Percentiles rank a stretch among this genome's conserved stretches.
phyloP scores from a whole-genome alignment of 1,284 basidiomycete species.

The Boletus smithii region DNA sequence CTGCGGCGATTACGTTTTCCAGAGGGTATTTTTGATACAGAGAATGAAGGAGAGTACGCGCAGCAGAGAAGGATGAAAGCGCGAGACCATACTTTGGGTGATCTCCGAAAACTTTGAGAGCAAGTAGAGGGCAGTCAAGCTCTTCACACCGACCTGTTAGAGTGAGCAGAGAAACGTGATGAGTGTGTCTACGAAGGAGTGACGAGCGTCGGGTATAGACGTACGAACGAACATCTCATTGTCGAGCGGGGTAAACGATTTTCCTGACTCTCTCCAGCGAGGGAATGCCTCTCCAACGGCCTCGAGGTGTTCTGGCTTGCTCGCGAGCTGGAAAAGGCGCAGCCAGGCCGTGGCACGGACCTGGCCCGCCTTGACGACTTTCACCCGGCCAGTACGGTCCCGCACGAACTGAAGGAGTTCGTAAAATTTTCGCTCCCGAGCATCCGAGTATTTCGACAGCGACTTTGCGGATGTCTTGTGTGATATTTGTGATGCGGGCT shows the following conservation, averaged over 20 bases:
- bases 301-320: constrained; percentile 44
- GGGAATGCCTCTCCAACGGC: constrained; percentile 45
- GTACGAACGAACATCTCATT: constrained; percentile 48
- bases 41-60: constrained; percentile 50
- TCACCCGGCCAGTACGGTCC: constrained; percentile 30
- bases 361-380: constrained; percentile 29
- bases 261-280: constrained; percentile 44
- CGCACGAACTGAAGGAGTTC: constrained; percentile 27
- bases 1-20: constrained; percentile 44
- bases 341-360: constrained; percentile 39
- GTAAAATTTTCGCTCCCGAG: constrained; percentile 25
- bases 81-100: constrained; percentile 57
- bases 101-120: constrained; percentile 58
- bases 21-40: constrained; percentile 48
- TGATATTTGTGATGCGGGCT: background rate
- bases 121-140: constrained; percentile 51
- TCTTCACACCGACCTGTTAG: constrained; percentile 58
- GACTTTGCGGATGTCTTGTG: background rate
- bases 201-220: constrained; percentile 26
- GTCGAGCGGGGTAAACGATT: constrained; percentile 39
- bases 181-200: background rate
- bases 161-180: background rate
- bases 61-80: constrained; percentile 49
- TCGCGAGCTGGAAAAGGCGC: constrained; percentile 49
- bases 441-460: background rate